phyloP scores from a whole-genome alignment of 805 yeast genomes.

The Cyberlindnera samutprakarnensis region DNA sequence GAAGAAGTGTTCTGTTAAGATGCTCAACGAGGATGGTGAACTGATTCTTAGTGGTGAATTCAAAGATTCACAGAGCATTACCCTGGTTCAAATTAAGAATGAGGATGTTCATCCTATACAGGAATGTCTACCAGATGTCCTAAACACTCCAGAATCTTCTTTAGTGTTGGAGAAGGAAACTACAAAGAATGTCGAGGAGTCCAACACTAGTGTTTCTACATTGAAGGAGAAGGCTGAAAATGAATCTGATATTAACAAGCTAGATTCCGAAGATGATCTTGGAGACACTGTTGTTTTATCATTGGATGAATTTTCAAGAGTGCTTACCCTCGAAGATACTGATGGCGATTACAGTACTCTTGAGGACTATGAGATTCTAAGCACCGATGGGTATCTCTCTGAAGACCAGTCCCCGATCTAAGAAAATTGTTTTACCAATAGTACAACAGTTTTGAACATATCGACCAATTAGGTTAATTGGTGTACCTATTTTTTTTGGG shows the following conservation, averaged over 20 bases:
- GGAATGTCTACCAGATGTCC: no score
- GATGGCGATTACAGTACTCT: conserved; percentile 1
- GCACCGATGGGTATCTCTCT: conserved; percentile 3
- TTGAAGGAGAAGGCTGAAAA: background rate
- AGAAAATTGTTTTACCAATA: background rate
- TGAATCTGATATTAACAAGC: background rate
- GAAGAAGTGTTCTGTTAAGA: no score
- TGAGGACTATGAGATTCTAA: conserved; percentile 6
- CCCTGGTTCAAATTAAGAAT: no score
- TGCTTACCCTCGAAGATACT: conserved; percentile 1
- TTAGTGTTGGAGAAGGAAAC: background rate
- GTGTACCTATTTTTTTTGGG: background rate
- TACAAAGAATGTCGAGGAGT: background rate
- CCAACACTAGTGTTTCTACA: background rate
- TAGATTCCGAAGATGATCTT: background rate
- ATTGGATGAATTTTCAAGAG: background rate
- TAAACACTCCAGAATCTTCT: background rate
- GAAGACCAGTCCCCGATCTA: no score
- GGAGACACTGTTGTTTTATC: background rate
- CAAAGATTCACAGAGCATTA: no score
- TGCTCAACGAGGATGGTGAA: no score
- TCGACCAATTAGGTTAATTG: background rate
- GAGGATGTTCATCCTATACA: no score
- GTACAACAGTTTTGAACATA: background rate
- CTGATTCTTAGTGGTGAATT: no score